Base-by-base conservation (phyloP, 2,329 filamentous ascomycete species). In the Sarocladium brachiariae region DNA sequence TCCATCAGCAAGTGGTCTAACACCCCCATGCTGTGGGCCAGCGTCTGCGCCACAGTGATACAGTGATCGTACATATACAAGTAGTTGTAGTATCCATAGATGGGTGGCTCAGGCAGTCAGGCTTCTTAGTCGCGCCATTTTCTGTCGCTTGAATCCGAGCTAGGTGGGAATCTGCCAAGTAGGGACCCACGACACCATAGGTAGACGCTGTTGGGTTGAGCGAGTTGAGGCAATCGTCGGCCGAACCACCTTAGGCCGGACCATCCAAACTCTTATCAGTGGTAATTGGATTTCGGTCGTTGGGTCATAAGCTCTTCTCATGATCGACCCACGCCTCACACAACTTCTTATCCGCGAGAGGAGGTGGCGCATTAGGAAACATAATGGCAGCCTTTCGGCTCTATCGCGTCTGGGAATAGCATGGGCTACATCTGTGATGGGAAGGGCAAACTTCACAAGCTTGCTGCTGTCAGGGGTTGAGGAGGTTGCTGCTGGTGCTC, bases 91-190 rank as follows among this genome's bases (percentile, higher is more conserved):
- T 45, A 13, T 4, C 23, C 18, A 24, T 14, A 45, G 39, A 27
- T 47, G 43, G 43, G 24, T 47, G 43, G 27, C 43, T 47, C 27
- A n/a, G 43, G 24, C 16, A 43, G 27, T 9, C 25, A 30, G 4
- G 9, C n/a, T n/a, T n/a, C n/a, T 18, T 31, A 21, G 25, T 47
- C 43, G 43, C 43, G 43, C 43, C 43, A 47, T 47, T 47, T 47
- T 47, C 16, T 19, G 39, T 43, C 23, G 23, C 37, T 47, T 47
- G 43, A 47, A 47, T 21, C 43, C 33, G 25, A 47, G 43, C 43
- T 47, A 33, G 25, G 43, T 31, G 43, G 43, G 16, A 21, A 47
- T 25, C 21, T 14, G 43, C 43, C 43, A 47, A 47, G 43, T n/a
- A 47, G 5, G n/a, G 43, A 10, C 43, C 43, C 43, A 47, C 25